These are phyloP conservation scores for Boletus patriciae DNA, from an alignment of 768 basidiomycete genomes.

Conservation along the genomic window DNA sequence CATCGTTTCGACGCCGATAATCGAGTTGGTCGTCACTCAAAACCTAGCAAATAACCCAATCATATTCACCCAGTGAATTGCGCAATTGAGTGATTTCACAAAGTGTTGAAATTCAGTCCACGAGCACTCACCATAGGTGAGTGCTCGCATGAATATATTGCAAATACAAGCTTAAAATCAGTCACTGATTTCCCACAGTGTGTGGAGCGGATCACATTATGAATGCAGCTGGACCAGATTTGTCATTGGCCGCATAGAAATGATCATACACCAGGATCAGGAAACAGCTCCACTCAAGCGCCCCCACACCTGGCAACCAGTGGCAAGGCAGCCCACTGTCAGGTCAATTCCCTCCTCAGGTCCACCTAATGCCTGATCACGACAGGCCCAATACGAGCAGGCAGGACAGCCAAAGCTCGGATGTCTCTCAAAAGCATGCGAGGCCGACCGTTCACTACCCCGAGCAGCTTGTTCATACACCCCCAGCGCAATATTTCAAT, in stretches of 20 bases:
- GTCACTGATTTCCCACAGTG: no score
- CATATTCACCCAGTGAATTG: no score
- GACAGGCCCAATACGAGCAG: slow-evolving; percentile 8
- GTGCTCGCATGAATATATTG: no score
- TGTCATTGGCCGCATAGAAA: neutral
- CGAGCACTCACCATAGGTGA: no score
- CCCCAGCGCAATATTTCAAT: slow-evolving; percentile 24
- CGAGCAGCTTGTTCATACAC: slow-evolving; percentile 37
- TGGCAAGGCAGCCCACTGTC: slow-evolving; percentile 15
- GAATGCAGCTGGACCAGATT: slow-evolving; percentile 1
- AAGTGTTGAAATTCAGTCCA: no score
- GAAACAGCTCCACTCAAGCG: slow-evolving; percentile 13
- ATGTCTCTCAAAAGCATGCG: slow-evolving; percentile 12
- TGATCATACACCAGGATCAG: slow-evolving; percentile 3
- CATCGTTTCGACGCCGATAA: slow-evolving; percentile 39
- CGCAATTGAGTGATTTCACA: no score
- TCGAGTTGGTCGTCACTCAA: no score
- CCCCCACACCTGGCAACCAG: slow-evolving; percentile 16
- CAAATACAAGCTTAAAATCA: no score
- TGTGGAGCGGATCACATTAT: neutral
- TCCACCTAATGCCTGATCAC: slow-evolving; percentile 21
- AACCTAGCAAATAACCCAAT: no score
- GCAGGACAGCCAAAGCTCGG: slow-evolving; percentile 16
- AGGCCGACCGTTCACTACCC: slow-evolving; percentile 56
- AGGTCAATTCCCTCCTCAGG: slow-evolving; percentile 22